Conservation (phyloP, 805 yeast species). For the Ogataea pini region DNA sequence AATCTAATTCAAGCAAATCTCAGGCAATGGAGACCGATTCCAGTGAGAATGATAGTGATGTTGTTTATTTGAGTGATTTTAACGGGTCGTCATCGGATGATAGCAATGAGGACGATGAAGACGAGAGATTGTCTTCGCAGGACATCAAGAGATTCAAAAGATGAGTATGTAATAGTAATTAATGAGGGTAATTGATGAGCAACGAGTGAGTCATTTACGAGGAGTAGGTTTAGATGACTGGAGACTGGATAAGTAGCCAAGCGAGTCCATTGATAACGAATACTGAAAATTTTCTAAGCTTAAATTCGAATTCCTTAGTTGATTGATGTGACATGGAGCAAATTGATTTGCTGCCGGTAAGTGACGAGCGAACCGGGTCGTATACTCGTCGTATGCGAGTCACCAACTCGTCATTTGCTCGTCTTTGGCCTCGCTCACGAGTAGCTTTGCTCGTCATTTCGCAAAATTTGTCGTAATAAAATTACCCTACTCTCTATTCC, state of each 20-base stretch:
- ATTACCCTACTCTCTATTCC: neutral
- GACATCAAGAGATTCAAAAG: constrained; percentile 5
- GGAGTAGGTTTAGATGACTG: no score
- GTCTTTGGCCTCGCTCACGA: no score
- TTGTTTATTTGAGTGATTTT: constrained; percentile 16
- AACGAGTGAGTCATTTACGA: neutral
- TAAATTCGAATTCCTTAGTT: no score
- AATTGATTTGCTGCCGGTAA: no score
- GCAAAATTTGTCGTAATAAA: neutral
- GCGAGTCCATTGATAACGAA: neutral
- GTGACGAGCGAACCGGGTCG: no score
- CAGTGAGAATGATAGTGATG: constrained; percentile 11
- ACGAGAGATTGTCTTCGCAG: neutral
- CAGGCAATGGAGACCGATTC: neutral
- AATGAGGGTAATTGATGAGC: neutral
- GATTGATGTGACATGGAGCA: no score
- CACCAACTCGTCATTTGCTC: no score
- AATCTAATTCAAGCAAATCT: neutral
- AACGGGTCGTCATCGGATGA: constrained; percentile 1
- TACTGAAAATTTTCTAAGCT: no score
- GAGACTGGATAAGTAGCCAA: neutral
- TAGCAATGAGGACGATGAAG: constrained; percentile 1
- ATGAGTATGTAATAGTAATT: constrained; percentile 5
- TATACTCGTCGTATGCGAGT: no score
- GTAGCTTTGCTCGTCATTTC: no score